phyloP scores from a whole-genome alignment of 306 rosid species.

The Arachis stenosperma region DNA sequence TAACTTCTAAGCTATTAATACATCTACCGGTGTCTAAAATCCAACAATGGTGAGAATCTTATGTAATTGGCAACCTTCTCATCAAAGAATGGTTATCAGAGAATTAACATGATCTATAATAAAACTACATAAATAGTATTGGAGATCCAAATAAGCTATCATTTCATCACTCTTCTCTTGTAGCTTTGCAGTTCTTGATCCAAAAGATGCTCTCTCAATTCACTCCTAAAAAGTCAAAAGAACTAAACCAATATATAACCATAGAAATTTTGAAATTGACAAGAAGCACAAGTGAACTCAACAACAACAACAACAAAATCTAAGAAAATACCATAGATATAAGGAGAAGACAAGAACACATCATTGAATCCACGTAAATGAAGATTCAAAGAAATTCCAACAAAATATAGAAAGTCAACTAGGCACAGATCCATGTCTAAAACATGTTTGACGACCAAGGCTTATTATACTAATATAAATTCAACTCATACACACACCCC shows the following conservation, averaged over 20 bases:
- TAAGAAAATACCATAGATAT: constrained; percentile 7
- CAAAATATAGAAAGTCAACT: constrained; percentile 37
- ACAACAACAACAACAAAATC: not conserved
- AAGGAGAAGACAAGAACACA: constrained; percentile 1
- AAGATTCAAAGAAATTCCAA: constrained; percentile 32
- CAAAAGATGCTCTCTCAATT: not conserved
- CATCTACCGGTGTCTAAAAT: no score
- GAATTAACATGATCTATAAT: constrained; percentile 25
- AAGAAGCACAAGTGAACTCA: constrained; percentile 24
- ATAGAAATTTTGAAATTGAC: constrained; percentile 2
- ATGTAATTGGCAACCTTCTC: not conserved
- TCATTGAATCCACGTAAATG: constrained; percentile 12
- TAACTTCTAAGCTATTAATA: no score
- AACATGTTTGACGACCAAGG: constrained; percentile 20
- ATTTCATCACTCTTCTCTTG: not conserved
- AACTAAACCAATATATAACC: constrained; percentile 13
- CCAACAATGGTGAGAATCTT: not conserved
- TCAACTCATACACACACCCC: not conserved
- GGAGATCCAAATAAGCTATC: not conserved
- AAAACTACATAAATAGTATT: not conserved
- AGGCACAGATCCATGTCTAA: constrained; percentile 39
- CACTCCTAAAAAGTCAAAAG: constrained; percentile 11
- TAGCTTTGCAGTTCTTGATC: constrained; percentile 32
- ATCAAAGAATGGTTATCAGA: constrained; percentile 1
- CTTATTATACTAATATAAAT: constrained; percentile 24